phyloP scores from a whole-genome alignment of 768 basidiomycete genomes.

The Boletus sensibilis region DNA sequence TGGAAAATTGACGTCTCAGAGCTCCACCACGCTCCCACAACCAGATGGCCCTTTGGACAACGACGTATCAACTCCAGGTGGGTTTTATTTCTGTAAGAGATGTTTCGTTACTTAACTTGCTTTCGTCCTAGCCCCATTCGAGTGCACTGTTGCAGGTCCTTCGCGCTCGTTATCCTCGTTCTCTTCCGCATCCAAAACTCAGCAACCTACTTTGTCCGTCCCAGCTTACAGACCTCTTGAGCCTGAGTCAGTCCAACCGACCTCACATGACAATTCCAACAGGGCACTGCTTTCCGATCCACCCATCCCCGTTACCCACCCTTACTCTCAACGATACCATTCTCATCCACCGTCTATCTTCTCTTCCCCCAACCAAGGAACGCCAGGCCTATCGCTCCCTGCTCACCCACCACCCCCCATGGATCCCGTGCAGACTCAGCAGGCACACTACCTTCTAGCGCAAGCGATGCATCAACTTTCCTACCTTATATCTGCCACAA shows the following conservation, averaged over 20 bases:
- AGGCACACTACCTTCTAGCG: conserved; percentile 37
- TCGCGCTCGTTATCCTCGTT: conserved; percentile 10
- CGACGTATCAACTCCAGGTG: conserved; percentile 14
- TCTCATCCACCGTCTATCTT: conserved; percentile 19
- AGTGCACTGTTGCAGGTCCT: conserved; percentile 1
- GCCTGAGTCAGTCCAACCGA: conserved; percentile 3
- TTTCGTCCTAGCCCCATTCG: conserved; percentile 10
- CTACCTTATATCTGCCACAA: conserved; percentile 35
- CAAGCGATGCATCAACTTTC: conserved; percentile 44
- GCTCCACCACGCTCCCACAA: background rate
- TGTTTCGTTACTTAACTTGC: conserved; percentile 4
- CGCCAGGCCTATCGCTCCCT: conserved; percentile 21
- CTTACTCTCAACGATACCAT: conserved; percentile 16
- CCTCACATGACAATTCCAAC: background rate
- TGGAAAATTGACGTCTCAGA: conserved; percentile 7
- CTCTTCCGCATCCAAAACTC: conserved; percentile 10
- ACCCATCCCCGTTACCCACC: conserved; percentile 22
- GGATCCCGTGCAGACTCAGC: conserved; percentile 33
- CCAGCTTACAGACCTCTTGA: conserved; percentile 11
- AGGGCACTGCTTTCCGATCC: conserved; percentile 13
- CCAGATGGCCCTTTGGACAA: background rate
- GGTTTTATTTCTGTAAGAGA: background rate
- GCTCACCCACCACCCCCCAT: conserved; percentile 30
- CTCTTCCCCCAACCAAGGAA: conserved; percentile 16
- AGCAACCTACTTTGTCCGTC: background rate